A percentile compares a stretch with the other conserved stretches of the same genome.
These are phyloP conservation scores for Tubosaeta sp. DNA, from an alignment of 768 basidiomycete genomes.

Conservation along the genomic window DNA sequence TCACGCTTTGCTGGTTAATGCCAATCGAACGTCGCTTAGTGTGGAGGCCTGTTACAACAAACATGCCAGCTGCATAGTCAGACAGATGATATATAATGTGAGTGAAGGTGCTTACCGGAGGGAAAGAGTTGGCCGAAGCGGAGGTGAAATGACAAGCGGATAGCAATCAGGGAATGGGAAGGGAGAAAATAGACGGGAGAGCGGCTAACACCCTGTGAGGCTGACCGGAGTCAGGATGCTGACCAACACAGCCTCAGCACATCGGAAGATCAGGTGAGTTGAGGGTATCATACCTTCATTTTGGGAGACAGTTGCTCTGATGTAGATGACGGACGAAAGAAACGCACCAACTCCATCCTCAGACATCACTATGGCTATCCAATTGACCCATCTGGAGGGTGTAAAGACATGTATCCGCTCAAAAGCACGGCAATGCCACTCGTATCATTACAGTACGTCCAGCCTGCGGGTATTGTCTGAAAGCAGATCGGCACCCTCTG, in stretches of 20 bases:
- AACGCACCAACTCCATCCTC: too few species aligned
- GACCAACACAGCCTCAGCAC: not conserved
- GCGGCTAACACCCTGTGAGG: conserved; percentile 19
- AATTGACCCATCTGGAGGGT: too few species aligned
- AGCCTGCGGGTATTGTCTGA: too few species aligned
- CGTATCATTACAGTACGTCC: too few species aligned
- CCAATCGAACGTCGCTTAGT: conserved; percentile 18
- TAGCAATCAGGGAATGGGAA: not conserved
- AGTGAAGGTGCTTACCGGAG: conserved; percentile 10
- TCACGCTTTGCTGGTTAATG: not conserved
- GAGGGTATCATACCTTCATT: too few species aligned
- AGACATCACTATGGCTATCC: too few species aligned
- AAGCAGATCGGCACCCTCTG: too few species aligned
- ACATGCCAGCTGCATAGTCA: conserved; percentile 20
- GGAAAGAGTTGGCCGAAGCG: not conserved
- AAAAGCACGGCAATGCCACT: too few species aligned
- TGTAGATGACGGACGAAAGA: too few species aligned
- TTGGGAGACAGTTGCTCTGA: not conserved
- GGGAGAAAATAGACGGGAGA: not conserved
- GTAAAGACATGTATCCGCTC: too few species aligned
- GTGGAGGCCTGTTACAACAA: conserved; percentile 20
- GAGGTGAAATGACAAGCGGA: not conserved
- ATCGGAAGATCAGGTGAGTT: not conserved
- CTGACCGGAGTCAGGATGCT: conserved; percentile 7
- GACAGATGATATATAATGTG: conserved; percentile 6